Percentiles rank a stretch among this genome's conserved stretches.
Conservation (phyloP, 2,329 filamentous ascomycete genomes). For the Dissoconium aciculare region DNA sequence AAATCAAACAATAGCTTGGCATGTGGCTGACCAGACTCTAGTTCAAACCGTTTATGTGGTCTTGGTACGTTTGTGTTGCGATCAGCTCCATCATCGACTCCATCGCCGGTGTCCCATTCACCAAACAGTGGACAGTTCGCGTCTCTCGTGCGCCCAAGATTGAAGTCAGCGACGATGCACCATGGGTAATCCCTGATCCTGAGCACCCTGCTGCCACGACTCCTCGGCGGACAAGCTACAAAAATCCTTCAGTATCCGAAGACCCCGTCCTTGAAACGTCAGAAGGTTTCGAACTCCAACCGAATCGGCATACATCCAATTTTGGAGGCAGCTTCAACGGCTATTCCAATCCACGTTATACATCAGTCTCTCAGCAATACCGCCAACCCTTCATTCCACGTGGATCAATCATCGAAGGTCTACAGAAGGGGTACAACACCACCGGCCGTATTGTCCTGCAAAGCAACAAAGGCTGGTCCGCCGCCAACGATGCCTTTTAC, state of each 20-base stretch:
- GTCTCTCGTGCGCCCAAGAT: neutral
- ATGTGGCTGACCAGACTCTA: neutral
- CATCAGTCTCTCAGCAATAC: no score
- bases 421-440: slow-evolving; percentile 1
- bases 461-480: neutral
- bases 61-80: neutral
- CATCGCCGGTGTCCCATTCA: neutral
- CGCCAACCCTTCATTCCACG: neutral
- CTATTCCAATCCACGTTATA: neutral
- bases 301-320: no score
- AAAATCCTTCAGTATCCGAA: neutral
- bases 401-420: neutral
- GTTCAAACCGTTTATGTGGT: neutral
- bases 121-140: slow-evolving; percentile 1
- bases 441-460: neutral
- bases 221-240: neutral
- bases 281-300: neutral
- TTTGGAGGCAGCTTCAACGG: no score
- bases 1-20: no score
- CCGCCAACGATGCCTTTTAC: slow-evolving; percentile 2
- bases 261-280: neutral
- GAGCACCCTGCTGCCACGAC: neutral
- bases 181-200: neutral
- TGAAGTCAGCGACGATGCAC: neutral
- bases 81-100: slow-evolving; percentile 1